Percentiles rank a stretch among this genome's conserved stretches.
phyloP scores from a whole-genome alignment of 352 stramenopile genomes.

The Pythium brachiatum region DNA sequence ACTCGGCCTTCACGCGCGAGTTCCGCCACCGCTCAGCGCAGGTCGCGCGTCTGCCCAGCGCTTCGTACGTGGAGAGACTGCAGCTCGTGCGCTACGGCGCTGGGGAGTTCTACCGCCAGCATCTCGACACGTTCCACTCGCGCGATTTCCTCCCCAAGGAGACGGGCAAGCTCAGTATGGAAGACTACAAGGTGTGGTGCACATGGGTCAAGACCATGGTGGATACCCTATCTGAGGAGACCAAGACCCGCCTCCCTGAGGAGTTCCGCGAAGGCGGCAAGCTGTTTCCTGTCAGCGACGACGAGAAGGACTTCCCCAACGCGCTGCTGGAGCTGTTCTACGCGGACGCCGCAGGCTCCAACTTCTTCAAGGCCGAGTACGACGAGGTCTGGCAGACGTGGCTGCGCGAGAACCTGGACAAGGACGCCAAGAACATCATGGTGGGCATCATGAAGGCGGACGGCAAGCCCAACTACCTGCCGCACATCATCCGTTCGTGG shows the following conservation, averaged over 20 bases:
- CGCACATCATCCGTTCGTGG: constrained; percentile 53
- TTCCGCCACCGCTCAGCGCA: constrained; percentile 62
- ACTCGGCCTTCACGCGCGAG: constrained; percentile 65
- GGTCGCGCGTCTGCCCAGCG: constrained; percentile 65
- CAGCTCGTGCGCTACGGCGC: constrained; percentile 77
- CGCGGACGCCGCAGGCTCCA: constrained; percentile 41
- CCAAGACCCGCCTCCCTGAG: constrained; percentile 34
- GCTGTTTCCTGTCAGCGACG: constrained; percentile 59
- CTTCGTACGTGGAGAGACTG: constrained; percentile 64
- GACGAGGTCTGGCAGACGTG: constrained; percentile 57
- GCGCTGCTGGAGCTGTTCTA: constrained; percentile 66
- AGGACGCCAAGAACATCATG: constrained; percentile 48
- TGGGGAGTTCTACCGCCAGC: constrained; percentile 81
- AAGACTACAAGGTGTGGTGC: constrained; percentile 69
- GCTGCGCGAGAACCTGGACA: constrained; percentile 59
- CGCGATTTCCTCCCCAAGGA: constrained; percentile 63
- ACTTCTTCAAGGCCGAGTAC: constrained; percentile 57
- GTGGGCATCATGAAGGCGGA: constrained; percentile 36
- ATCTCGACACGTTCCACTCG: constrained; percentile 82
- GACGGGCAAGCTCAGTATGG: constrained; percentile 31
- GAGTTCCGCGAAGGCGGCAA: constrained; percentile 54
- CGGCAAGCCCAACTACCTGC: constrained; percentile 57
- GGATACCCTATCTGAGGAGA: constrained; percentile 32
- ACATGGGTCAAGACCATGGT: constrained; percentile 59
- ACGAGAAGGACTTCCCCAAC: constrained; percentile 54